Evolutionary conservation across 345 rosid genomes (phyloP), one percentile per base, ranked within the genome.

Genomic region (Anastatica hierochuntica): DNA sequence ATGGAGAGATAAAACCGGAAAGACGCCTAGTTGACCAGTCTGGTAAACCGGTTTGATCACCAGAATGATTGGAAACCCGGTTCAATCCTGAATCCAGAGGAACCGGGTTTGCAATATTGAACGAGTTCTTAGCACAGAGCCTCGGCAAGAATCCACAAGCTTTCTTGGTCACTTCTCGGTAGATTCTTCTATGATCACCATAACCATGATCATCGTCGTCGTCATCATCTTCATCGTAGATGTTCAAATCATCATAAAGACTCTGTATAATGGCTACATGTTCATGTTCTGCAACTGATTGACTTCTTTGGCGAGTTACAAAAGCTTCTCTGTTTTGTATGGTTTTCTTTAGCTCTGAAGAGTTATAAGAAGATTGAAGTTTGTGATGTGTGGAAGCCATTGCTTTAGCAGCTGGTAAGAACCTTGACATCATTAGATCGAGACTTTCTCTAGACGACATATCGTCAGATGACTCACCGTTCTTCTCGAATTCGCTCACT

Each of bases 351-450:
- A 69, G 82, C 73, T 74, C 79, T 53, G 81, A 69, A 56, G 62
- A 63, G 43, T 46, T 63, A 7, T 46, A 63, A 16, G 36, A 24
- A 67, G 82, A 62, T 14, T 78, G 89, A 56, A 82, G 71, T 66
- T 66, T 66, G 19, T 43, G 35, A 51, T 74, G 72, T 60, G 72
- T 74, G 56, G 77, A 55, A 46, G 98, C 72, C 98, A 88, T 83
- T 37, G 98, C 98, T 83, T 79, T 79, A 33, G 98, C 94, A 33
- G 98, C 98, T 15, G 98, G 96, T 64, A 88, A 76, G 84, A 92
- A 92, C 18, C 98, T 89, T 8, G 72, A 76, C 96, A 92, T 74
- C 88, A 92, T 88, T 66, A 84, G 80, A 64, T 92, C 94, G 15
- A 74, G 75, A 38, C 81, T 78, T 51, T 70, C 81, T 35, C 56